Percentiles rank a stretch among this genome's conserved stretches.
Conservation (phyloP, 306 rosid genomes). For the Morella rubra region DNA sequence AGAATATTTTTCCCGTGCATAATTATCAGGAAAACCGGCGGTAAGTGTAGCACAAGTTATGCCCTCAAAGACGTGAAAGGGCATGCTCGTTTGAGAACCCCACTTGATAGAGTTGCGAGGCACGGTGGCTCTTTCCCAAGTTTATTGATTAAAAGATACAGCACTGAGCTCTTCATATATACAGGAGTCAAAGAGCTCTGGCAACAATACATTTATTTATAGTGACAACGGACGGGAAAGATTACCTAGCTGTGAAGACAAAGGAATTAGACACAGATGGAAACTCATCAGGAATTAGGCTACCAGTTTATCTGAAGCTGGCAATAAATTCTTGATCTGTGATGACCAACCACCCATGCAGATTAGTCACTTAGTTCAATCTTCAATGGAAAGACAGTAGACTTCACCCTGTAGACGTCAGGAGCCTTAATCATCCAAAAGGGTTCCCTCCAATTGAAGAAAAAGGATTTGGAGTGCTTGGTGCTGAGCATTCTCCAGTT, state of each 20-base stretch:
- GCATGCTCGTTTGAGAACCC: too few relatives aligned
- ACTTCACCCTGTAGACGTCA: not conserved
- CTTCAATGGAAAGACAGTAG: not conserved
- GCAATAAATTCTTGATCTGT: not conserved
- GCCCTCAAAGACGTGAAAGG: too few relatives aligned
- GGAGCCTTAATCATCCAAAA: constrained; percentile 45
- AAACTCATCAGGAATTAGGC: not conserved
- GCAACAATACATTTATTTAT: not conserved
- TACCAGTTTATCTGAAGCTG: not conserved
- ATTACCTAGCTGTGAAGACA: not conserved
- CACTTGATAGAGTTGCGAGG: too few relatives aligned
- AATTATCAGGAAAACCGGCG: too few relatives aligned
- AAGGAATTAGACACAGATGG: not conserved
- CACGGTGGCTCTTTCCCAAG: not conserved
- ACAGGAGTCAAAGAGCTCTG: not conserved
- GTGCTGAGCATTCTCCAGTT: constrained; percentile 24
- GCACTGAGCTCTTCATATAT: not conserved
- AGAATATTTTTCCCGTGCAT: too few relatives aligned
- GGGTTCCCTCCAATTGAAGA: constrained; percentile 60
- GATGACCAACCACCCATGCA: not conserved
- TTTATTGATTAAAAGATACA: not conserved
- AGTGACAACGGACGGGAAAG: not conserved
- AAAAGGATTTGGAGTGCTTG: constrained; percentile 28
- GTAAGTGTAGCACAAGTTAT: too few relatives aligned
- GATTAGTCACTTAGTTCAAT: not conserved